A percentile compares a stretch with the other conserved stretches of the same genome.
These are phyloP conservation scores for Fusarium fujikuroi DNA, from an alignment of 2,329 filamentous ascomycete species.

Conservation along the genomic window DNA sequence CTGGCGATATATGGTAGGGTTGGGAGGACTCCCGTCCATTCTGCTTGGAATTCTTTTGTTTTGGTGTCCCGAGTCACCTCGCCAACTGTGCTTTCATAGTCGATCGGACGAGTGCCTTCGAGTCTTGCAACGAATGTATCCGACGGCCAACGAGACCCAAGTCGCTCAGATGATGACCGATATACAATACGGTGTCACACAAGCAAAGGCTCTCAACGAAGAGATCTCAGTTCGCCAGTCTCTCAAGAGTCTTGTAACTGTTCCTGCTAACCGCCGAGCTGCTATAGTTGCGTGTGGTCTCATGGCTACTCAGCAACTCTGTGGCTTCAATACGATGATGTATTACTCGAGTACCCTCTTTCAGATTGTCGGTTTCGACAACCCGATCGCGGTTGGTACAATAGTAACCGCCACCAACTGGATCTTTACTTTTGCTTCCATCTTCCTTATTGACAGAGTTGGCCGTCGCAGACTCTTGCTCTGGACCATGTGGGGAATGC, in stretches of 20 bases:
- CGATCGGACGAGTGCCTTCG: conserved; percentile 52
- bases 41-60: conserved; percentile 54
- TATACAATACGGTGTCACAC: not conserved
- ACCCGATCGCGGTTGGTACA: conserved; percentile 58
- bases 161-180: conserved; percentile 43
- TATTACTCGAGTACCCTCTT: conserved; percentile 63
- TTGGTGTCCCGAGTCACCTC: conserved; percentile 60
- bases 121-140: conserved; percentile 54
- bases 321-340: conserved; percentile 62
- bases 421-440: conserved; percentile 59
- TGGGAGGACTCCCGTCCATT: conserved; percentile 59
- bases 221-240: not conserved
- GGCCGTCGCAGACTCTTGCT: conserved; percentile 58
- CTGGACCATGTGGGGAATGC: conserved; percentile 30
- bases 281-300: not conserved
- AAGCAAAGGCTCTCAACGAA: not conserved
- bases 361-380: conserved; percentile 58
- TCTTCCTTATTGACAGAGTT: conserved; percentile 56
- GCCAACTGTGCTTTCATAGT: conserved; percentile 56
- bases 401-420: conserved; percentile 59
- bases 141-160: conserved; percentile 53
- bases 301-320: conserved; percentile 51
- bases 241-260: not conserved
- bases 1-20: conserved; percentile 61
- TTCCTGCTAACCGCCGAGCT: not conserved